A percentile compares a stretch with the other conserved stretches of the same genome.
These are phyloP conservation scores for Olyra latifolia DNA, from an alignment of 176 grass and related monocot species.

Conservation along the genomic window DNA sequence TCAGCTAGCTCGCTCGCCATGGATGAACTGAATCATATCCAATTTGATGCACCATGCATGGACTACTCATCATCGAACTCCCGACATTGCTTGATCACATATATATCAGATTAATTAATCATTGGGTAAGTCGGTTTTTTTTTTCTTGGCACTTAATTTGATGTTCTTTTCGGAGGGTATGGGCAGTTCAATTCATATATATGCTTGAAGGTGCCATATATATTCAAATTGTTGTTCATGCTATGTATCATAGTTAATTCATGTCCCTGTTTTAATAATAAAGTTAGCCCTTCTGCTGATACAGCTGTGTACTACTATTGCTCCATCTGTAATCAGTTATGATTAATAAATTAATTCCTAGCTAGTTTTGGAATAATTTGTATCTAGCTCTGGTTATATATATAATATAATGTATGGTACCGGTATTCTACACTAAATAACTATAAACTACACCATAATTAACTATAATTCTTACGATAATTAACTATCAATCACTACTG, in stretches of 20 bases:
- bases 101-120: background rate
- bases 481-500: too few relatives aligned
- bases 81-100: background rate
- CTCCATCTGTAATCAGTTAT: background rate
- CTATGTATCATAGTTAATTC: slow-evolving; percentile 40
- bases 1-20: background rate
- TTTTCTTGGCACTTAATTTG: slow-evolving; percentile 32
- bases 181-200: slow-evolving; percentile 37
- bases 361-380: background rate
- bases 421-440: too few relatives aligned
- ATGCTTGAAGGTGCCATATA: slow-evolving; percentile 21
- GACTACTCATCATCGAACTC: background rate
- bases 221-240: slow-evolving; percentile 25
- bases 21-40: background rate
- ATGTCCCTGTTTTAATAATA: slow-evolving; percentile 19
- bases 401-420: background rate
- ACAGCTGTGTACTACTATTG: background rate
- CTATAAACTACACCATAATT: too few relatives aligned
- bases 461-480: too few relatives aligned
- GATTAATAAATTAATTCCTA: background rate
- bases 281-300: background rate
- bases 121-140: slow-evolving; percentile 37
- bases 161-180: slow-evolving; percentile 36
- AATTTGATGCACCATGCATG: background rate
- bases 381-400: background rate